These are phyloP conservation scores for Magnaporthiopsis rhizophila DNA, from an alignment of 2,329 filamentous ascomycete species.

Conservation along the genomic window DNA sequence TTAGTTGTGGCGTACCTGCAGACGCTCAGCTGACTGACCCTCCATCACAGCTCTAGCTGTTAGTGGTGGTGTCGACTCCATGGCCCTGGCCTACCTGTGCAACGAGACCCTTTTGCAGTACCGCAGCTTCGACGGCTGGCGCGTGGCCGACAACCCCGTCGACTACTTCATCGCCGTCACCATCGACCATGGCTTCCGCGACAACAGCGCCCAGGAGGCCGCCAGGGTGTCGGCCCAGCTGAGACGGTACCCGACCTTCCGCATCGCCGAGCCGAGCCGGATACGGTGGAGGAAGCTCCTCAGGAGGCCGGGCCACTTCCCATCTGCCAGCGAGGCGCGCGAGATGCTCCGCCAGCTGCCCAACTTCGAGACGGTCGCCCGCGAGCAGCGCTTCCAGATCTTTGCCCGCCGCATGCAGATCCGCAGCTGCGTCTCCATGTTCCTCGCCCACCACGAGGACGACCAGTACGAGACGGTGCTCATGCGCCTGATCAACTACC, in stretches of 20 bases:
- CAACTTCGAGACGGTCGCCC: slow-evolving; percentile 71
- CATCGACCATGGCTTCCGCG: slow-evolving; percentile 50
- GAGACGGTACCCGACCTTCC: not conserved
- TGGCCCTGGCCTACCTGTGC: slow-evolving; percentile 80
- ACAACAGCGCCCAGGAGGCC: slow-evolving; percentile 45
- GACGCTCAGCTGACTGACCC: not conserved
- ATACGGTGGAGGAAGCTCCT: slow-evolving; percentile 41
- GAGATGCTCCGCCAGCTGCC: slow-evolving; percentile 25
- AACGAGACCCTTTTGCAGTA: slow-evolving; percentile 30
- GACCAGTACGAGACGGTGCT: slow-evolving; percentile 88
- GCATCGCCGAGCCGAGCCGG: not conserved
- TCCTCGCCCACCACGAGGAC: slow-evolving; percentile 81
- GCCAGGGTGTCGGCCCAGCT: slow-evolving; percentile 27
- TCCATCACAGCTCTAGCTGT: slow-evolving; percentile 59
- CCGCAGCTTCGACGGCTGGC: slow-evolving; percentile 23
- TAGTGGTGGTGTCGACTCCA: slow-evolving; percentile 94
- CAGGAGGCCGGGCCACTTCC: not conserved
- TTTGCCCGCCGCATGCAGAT: slow-evolving; percentile 55
- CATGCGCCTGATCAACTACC: slow-evolving; percentile 64
- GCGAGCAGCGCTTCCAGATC: slow-evolving; percentile 63
- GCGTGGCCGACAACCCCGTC: slow-evolving; percentile 37
- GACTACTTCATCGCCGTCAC: slow-evolving; percentile 36
- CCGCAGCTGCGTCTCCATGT: slow-evolving; percentile 47
- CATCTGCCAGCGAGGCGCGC: not conserved
- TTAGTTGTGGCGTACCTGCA: not conserved